These are phyloP conservation scores for Albugo laibachii DNA, from an alignment of 352 stramenopile genomes.

Conservation along the genomic window DNA sequence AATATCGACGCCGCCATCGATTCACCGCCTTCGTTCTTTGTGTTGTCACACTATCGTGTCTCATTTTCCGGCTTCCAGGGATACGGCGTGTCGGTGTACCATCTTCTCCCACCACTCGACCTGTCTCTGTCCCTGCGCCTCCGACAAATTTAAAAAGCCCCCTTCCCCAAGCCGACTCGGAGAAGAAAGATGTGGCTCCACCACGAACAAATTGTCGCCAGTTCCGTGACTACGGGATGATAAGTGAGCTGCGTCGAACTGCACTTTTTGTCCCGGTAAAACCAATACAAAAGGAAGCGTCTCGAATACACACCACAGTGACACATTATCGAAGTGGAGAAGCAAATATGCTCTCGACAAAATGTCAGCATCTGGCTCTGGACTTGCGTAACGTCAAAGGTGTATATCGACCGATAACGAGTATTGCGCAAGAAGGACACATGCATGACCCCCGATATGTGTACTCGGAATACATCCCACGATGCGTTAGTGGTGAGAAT, in stretches of 20 bases:
- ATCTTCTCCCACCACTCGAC: no score
- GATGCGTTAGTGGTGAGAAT: slow-evolving; percentile 5
- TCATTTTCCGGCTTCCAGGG: no score
- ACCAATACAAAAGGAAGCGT: neutral
- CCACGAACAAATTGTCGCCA: no score
- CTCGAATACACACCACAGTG: slow-evolving; percentile 9
- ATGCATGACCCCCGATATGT: slow-evolving; percentile 19
- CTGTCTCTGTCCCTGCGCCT: no score
- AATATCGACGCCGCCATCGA: no score
- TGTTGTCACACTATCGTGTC: no score
- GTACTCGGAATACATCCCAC: slow-evolving; percentile 5
- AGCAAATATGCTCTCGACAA: slow-evolving; percentile 13
- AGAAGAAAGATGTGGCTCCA: no score
- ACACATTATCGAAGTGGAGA: slow-evolving; percentile 10
- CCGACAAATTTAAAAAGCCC: no score
- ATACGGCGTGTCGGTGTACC: no score
- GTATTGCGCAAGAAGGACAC: slow-evolving; percentile 12
- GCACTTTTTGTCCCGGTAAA: no score
- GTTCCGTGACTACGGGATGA: neutral
- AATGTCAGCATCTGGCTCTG: slow-evolving; percentile 25
- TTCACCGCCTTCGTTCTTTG: no score
- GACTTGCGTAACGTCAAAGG: slow-evolving; percentile 15
- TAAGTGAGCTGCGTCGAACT: neutral
- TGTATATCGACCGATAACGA: slow-evolving; percentile 10
- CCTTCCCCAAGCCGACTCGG: no score